A percentile compares a stretch with the other conserved stretches of the same genome.
These are phyloP conservation scores for Verbascum thapsus DNA, from an alignment of 257 asterid species.

Conservation along the genomic window DNA sequence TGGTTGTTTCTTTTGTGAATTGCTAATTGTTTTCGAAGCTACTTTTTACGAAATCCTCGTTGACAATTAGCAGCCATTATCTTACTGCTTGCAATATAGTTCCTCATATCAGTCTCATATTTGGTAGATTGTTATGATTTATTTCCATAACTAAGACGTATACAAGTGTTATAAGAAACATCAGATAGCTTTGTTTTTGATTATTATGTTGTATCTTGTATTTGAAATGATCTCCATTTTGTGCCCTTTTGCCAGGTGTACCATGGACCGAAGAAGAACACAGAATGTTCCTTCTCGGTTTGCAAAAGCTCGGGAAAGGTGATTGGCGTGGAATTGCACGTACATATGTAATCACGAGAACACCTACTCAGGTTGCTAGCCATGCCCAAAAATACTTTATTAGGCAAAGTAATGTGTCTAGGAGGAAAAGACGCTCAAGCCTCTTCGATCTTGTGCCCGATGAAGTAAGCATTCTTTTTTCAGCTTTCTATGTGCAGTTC, in stretches of 20 bases:
- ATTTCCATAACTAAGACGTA: too few species aligned
- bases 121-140: too few species aligned
- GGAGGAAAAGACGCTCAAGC: constrained; percentile 98
- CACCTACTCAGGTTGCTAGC: constrained; percentile 99
- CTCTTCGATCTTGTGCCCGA: constrained; percentile 91
- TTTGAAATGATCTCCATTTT: constrained; percentile 12
- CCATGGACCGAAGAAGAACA: constrained; percentile 99
- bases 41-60: too few species aligned
- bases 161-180: too few species aligned
- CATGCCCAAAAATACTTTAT: constrained; percentile 98
- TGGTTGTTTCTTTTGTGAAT: too few species aligned
- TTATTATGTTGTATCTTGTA: background rate
- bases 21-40: too few species aligned
- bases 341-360: constrained; percentile 81
- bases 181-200: too few species aligned
- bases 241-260: constrained; percentile 50
- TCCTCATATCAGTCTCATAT: too few species aligned
- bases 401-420: constrained; percentile 84
- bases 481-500: background rate
- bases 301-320: constrained; percentile 99
- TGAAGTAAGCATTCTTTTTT: constrained; percentile 65
- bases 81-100: too few species aligned
- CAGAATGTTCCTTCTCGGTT: constrained; percentile 87
- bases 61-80: too few species aligned
- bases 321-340: constrained; percentile 99